Evolutionary conservation across 805 yeast genomes (phyloP), one percentile per base, ranked within the genome.

Genomic region (Candida corydali): DNA sequence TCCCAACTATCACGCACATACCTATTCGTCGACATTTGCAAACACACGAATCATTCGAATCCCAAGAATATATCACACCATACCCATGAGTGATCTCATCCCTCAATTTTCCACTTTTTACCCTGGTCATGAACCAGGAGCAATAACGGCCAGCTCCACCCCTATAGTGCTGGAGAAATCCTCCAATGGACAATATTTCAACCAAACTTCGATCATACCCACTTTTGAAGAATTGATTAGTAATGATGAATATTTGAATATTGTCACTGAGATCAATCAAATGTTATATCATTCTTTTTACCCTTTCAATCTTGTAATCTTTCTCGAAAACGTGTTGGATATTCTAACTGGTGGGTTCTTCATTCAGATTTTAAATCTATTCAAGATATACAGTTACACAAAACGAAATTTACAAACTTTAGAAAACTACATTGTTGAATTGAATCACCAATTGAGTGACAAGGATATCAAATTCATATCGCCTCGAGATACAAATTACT

Each of bases 81-180:
- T 42, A 14, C 37, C 23, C 5, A 52, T 49, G 8, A 60, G 68
- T 3, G 70, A 69, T 40, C 25, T 59, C 22, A 61, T 65, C 14
- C 87, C 88, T 1, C 74, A 67, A 44, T 82, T 82, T 51, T 77
- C 83, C 7, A 52, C 54, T 0, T 52, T 42, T 7, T 44, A 69
- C 0, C 88, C 88, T 0, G 89, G 89, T 0, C 43, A 31, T 2
- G 88, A 82, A 47, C 76, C 80, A 2, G 86, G 81, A 2, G 85
- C 33, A 12, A 33, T 33, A 4, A 41, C 40, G 14, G 84, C 33
- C 9, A 17, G 26, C 5, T 39, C 39, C 12, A 43, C 37, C 1
- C 72, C 0, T 49, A 44, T 7, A 80, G 79, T 0, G 33, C 42
- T 8, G 8, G 6, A 8, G 2, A 34, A 17, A 16, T 8, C 9